phyloP scores from a whole-genome alignment of 1,284 basidiomycete genomes.

The Coniophora puteana region DNA sequence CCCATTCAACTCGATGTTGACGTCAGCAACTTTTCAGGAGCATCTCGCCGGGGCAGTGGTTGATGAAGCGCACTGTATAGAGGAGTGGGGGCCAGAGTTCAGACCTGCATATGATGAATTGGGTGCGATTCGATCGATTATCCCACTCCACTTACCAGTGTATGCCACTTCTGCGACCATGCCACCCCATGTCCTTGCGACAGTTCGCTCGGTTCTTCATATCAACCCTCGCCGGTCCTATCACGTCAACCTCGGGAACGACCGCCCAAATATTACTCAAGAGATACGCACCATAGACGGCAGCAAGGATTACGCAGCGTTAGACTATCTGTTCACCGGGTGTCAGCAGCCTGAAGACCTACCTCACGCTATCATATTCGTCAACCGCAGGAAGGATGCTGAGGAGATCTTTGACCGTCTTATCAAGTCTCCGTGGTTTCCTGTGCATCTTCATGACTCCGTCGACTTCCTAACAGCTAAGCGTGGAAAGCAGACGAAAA shows the following conservation, averaged over 20 bases:
- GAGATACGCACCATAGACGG: constrained; percentile 1
- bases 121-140: constrained; percentile 1
- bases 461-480: constrained; percentile 5
- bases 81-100: no score
- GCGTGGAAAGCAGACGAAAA: neutral
- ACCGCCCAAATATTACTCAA: constrained; percentile 6
- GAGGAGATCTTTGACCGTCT: constrained; percentile 3
- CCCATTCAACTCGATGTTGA: no score
- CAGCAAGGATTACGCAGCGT: neutral
- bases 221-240: constrained; percentile 2
- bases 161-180: constrained; percentile 6
- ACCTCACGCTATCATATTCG: constrained; percentile 4
- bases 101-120: no score
- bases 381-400: neutral
- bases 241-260: constrained; percentile 11
- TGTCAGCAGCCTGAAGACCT: neutral
- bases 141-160: constrained; percentile 6
- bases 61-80: no score
- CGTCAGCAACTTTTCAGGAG: no score
- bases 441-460: neutral
- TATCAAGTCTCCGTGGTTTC: neutral
- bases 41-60: no score
- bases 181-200: neutral
- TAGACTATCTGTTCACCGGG: constrained; percentile 2
- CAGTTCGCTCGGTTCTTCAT: constrained; percentile 3